Base-by-base conservation (phyloP, 495 filamentous ascomycete species). In the Barbatosphaeria neglecta region DNA sequence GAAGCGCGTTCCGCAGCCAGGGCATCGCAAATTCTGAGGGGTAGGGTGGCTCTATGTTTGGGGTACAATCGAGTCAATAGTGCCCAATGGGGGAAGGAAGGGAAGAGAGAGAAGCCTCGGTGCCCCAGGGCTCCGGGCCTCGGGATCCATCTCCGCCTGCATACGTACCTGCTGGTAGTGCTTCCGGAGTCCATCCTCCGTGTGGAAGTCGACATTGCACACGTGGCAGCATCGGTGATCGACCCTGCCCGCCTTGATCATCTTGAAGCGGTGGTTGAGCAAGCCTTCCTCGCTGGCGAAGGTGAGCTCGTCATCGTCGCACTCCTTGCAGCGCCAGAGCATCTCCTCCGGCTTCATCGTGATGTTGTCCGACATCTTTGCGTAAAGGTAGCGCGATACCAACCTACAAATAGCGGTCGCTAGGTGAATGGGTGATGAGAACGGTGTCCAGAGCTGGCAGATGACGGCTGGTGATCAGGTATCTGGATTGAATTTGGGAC, bases 1-100 rank as follows among this genome's bases (percentile, higher is more conserved):
- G 42, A 66, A 65, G 1, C 37, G 41, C 22, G 24, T 41, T 2
- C 44, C 6, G 18, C 63, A 68, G n/a, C 61, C 65, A 3, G 62
- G 62, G 42, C 63, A 68, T 4, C 24, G 42, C 15, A 66, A 45
- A 16, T 55, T 43, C 33, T 61, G 58, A 15, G 48, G 44, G 2
- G 39, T 45, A 11, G 44, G 50, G 44, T 66, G 65, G 18, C 37
- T 22, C 59, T 62, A 28, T 19, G 45, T 6, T 17, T 22, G 13
- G 5, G 37, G 22, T n/a, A n/a, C 17, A 42, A 25, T 18, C 23
- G 5, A 18, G 6, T 42, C 42, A 31, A 28, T 2, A 23, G 27
- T 4, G 15, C 20, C n/a, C 27, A 22, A 11, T 37, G 15, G 33
- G 4, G 24, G 31, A 24, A 8, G 37, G 16, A 23, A 19, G 6